Conservation (phyloP, 139 green algal genomes). For the Ettlia oleoabundans region DNA sequence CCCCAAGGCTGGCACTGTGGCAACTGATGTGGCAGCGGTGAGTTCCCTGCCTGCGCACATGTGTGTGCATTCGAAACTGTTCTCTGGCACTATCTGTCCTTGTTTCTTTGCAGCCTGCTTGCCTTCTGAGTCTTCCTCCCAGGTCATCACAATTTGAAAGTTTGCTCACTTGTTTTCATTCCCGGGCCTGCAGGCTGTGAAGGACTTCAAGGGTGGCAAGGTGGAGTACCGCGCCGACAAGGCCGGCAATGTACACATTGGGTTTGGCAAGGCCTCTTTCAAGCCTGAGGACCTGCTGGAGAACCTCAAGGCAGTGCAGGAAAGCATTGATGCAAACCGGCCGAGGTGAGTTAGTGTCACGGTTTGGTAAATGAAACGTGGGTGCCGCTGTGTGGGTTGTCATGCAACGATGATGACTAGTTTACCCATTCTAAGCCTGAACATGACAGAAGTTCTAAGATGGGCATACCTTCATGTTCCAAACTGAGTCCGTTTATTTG, state of each 20-base stretch:
- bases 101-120: too few species aligned
- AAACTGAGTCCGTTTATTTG: too few species aligned
- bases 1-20: conserved; percentile 99
- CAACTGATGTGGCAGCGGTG: conserved; percentile 91
- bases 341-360: conserved; percentile 65
- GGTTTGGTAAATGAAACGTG: too few species aligned
- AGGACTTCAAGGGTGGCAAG: conserved; percentile 99
- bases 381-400: too few species aligned
- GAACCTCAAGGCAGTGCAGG: conserved; percentile 93
- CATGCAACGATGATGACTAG: too few species aligned
- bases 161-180: too few species aligned
- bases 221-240: conserved; percentile 99
- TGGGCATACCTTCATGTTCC: too few species aligned
- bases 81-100: too few species aligned
- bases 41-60: conserved; percentile 16
- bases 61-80: neutral
- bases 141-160: too few species aligned
- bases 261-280: conserved; percentile 94
- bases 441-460: too few species aligned
- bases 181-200: conserved; percentile 92
- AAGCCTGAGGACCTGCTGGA: conserved; percentile 82
- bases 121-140: too few species aligned
- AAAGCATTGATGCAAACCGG: conserved; percentile 94
- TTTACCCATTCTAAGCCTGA: too few species aligned
- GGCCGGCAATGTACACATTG: conserved; percentile 96